Base-by-base conservation (phyloP, 2,329 filamentous ascomycete species). In the Cercospora nicotianae region DNA sequence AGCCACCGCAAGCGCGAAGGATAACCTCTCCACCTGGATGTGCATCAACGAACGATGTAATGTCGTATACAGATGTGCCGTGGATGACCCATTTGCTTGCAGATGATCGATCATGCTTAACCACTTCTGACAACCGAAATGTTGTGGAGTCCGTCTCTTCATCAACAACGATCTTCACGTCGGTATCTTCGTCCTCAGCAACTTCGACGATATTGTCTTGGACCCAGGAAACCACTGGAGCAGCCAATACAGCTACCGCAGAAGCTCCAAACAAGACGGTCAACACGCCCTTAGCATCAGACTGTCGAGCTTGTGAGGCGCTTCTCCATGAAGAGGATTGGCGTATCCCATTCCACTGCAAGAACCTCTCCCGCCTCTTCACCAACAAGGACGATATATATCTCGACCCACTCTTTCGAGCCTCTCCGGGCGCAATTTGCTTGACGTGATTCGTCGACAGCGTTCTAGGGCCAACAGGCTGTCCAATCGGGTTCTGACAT, bases 11-110 rank as follows among this genome's bases (percentile, higher is more conserved):
- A 1, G 89, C 89, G 31, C 86, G 84, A 8, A 91, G 80, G 67
- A 91, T 91, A 13, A 91, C 87, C 63, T 90, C 86, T 51, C 89
- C 89, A 3, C 89, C 89, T 0, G 89, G 89, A 74, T 91, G 89
- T 0, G 84, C 87, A 1, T 82, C 80, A 23, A 91, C 80, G 87
- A 89, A 91, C 61, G 90, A 87, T 0, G 89, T 91, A 63, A 91
- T 91, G 73, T 91, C 86, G 81, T 91, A 91, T 20, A 91, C 88
- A 66, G 87, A 86, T 75, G 87, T 86, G 26, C 83, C 86, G 63
- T 84, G 83, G n/a, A 86, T 87, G 3, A 91, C 85, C 89, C 89
- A 91, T 2, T 88, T 88, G 9, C 81, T 78, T 1, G 82, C 75
- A 0, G 87, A 86, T 20, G 81, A 69, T 16, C 70, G 68, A 60